Percentiles rank a stretch among this genome's conserved stretches.
Conservation (phyloP, 116 monocot genomes). For the Dioscorea cayenensis region DNA sequence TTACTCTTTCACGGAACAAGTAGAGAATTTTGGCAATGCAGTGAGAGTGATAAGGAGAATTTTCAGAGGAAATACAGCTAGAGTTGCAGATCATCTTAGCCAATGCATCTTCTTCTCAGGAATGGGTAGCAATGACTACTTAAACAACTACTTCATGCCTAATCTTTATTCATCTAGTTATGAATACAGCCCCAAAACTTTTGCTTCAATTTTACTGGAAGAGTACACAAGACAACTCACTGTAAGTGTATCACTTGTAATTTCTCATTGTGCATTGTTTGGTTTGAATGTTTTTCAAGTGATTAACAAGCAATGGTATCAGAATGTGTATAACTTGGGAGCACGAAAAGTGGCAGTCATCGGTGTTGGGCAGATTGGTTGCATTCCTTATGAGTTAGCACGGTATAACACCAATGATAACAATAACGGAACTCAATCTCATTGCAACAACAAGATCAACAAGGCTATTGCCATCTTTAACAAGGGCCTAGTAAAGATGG, state of each 20-base stretch:
- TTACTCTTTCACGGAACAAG: constrained; percentile 43
- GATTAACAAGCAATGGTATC: neutral
- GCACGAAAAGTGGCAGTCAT: constrained; percentile 48
- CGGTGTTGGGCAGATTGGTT: constrained; percentile 72
- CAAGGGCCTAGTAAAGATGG: constrained; percentile 39
- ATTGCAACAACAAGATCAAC: constrained; percentile 67
- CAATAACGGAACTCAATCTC: neutral
- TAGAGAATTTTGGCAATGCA: constrained; percentile 44
- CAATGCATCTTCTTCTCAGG: constrained; percentile 65
- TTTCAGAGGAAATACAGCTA: constrained; percentile 43
- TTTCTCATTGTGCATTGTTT: neutral
- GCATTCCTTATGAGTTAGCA: constrained; percentile 85
- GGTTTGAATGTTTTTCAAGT: neutral
- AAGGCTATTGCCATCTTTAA: constrained; percentile 52
- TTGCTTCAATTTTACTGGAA: constrained; percentile 43
- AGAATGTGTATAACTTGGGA: constrained; percentile 57
- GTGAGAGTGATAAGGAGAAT: constrained; percentile 22
- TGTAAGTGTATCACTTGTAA: constrained; percentile 10
- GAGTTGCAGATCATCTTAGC: constrained; percentile 21
- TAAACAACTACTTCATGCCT: constrained; percentile 97
- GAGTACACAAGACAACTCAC: constrained; percentile 52
- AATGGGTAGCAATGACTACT: constrained; percentile 87
- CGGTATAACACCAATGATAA: constrained; percentile 10
- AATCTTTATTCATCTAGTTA: constrained; percentile 35
- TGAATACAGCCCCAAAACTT: constrained; percentile 37